Conservation (phyloP, 1,284 basidiomycete genomes). For the Inonotus obliquus region DNA sequence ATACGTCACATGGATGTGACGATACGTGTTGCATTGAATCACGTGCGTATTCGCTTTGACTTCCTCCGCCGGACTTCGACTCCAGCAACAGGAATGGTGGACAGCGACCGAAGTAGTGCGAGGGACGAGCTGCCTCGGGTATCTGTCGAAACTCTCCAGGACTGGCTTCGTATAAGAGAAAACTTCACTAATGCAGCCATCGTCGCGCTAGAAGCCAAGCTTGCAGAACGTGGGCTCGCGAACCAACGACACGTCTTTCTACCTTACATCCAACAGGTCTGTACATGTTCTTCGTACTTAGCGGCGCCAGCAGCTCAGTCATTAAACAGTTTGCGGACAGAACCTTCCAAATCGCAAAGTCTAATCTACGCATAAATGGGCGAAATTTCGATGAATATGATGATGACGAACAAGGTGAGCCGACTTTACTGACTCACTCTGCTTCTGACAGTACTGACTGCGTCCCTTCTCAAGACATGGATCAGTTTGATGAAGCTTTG, state of each 20-base stretch:
- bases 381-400: constrained; percentile 66
- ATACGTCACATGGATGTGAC: neutral
- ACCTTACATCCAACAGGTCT: constrained; percentile 48
- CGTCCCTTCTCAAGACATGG: constrained; percentile 44
- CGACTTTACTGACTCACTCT: neutral
- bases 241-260: constrained; percentile 42
- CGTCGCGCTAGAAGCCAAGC: constrained; percentile 38
- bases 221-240: constrained; percentile 31
- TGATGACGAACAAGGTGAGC: constrained; percentile 49
- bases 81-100: constrained; percentile 2
- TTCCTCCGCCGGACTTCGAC: neutral
- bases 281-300: neutral
- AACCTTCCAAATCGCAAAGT: constrained; percentile 58
- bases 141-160: constrained; percentile 54
- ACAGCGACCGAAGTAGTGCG: neutral
- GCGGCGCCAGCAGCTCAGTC: constrained; percentile 1
- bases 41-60: no score
- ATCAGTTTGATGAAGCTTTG: constrained; percentile 76
- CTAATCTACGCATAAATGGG: constrained; percentile 77
- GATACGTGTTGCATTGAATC: neutral
- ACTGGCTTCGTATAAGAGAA: constrained; percentile 54
- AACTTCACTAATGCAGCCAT: constrained; percentile 45
- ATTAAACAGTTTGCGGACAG: constrained; percentile 49
- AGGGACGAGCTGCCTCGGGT: constrained; percentile 60
- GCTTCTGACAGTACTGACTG: constrained; percentile 2